A percentile compares a stretch with the other conserved stretches of the same genome.
These are phyloP conservation scores for Tylopilus rubrobrunneus DNA, from an alignment of 768 basidiomycete genomes.

Conservation along the genomic window DNA sequence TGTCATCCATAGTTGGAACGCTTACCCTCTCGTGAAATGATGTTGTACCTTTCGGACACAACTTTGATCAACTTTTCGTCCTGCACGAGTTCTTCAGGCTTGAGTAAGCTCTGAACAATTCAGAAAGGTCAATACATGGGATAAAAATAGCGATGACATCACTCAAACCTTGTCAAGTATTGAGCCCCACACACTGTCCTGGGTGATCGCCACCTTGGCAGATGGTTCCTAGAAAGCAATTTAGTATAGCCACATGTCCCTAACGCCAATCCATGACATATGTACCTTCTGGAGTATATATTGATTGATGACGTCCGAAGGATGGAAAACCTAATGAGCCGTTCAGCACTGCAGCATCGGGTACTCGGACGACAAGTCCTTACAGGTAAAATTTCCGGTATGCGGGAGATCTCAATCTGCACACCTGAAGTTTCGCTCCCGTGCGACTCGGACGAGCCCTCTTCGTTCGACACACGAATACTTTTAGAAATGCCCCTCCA, in stretches of 20 bases:
- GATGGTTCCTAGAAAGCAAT: constrained; percentile 13
- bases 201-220: constrained; percentile 23
- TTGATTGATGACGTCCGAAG: constrained; percentile 21
- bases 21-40: constrained; percentile 11
- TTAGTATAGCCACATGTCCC: background rate
- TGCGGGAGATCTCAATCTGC: constrained; percentile 11
- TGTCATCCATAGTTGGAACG: background rate
- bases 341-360: background rate
- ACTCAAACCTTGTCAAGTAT: constrained; percentile 15
- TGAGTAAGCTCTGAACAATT: constrained; percentile 7
- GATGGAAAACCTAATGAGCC: constrained; percentile 20
- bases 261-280: background rate
- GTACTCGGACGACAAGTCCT: background rate
- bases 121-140: background rate
- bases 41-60: constrained; percentile 12
- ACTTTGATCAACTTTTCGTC: constrained; percentile 7
- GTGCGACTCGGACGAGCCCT: background rate
- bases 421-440: background rate
- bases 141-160: background rate
- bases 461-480: constrained; percentile 10
- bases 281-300: constrained; percentile 19
- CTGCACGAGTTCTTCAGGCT: constrained; percentile 9
- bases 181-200: constrained; percentile 21
- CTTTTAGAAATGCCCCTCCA: constrained; percentile 16
- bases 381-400: constrained; percentile 21